Percentiles rank a stretch among this genome's conserved stretches.
Conservation (phyloP, 176 grass and related monocot species). For the Eragrostis nindensis region DNA sequence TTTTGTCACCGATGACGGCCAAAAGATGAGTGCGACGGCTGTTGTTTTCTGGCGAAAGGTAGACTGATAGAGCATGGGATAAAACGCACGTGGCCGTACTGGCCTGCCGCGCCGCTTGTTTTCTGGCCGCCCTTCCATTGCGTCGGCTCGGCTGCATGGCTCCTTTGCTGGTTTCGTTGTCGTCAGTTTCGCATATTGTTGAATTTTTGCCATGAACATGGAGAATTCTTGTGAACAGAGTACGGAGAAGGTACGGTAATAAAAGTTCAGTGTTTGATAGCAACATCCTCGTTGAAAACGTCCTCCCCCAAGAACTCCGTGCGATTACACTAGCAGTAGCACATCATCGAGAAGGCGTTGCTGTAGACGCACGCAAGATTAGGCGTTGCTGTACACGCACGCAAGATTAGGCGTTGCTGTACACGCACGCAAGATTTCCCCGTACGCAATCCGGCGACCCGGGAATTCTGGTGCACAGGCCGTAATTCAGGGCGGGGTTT, state of each 20-base stretch:
- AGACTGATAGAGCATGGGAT: not conserved
- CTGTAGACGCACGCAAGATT: not conserved
- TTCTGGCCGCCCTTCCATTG: not conserved
- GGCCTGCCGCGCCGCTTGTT: not conserved
- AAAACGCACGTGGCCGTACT: not conserved
- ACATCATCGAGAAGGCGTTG: not conserved
- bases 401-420: not conserved
- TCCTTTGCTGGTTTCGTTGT: not conserved
- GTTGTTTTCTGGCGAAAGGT: not conserved
- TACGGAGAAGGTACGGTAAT: no score
- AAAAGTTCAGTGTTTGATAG: no score
- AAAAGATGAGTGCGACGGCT: not conserved
- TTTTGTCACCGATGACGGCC: not conserved
- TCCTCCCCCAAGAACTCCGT: not conserved
- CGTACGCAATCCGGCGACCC: not conserved
- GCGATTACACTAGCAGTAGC: not conserved
- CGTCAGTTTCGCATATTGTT: not conserved
- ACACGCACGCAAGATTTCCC: not conserved
- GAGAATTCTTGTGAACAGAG: not conserved
- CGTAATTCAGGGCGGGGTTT: not conserved
- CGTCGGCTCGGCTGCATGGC: not conserved
- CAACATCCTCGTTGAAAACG: no score
- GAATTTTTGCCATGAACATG: not conserved
- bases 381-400: not conserved
- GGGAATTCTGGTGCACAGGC: not conserved